Evolutionary conservation across 1,284 basidiomycete genomes (phyloP).

Genomic region (Phylloporus gajari): DNA sequence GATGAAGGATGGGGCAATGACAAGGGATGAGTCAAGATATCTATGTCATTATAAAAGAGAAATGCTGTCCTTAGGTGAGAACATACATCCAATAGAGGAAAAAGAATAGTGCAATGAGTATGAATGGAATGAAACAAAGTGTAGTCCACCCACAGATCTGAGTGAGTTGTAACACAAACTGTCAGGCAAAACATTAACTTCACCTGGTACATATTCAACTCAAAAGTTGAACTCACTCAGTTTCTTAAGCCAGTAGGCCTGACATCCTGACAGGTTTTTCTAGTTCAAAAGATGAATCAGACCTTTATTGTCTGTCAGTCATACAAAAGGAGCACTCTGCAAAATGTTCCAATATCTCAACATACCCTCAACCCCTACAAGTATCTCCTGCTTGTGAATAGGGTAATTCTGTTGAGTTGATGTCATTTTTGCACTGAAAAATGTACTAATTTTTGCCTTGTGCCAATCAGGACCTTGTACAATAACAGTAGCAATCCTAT

Average conservation of each 20-base stretch:
- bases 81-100: too few relatives aligned
- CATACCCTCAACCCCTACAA: constrained; percentile 27
- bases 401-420: constrained; percentile 45
- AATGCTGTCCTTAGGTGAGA: too few relatives aligned
- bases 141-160: too few relatives aligned
- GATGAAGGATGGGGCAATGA: too few relatives aligned
- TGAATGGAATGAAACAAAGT: too few relatives aligned
- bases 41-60: too few relatives aligned
- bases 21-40: too few relatives aligned
- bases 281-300: constrained; percentile 47
- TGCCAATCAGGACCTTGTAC: not conserved
- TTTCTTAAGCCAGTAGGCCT: constrained; percentile 52
- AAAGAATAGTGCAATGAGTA: too few relatives aligned
- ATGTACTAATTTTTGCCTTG: not conserved
- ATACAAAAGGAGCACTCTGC: constrained; percentile 42
- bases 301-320: constrained; percentile 52
- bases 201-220: not conserved
- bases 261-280: constrained; percentile 44
- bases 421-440: not conserved
- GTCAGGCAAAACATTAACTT: not conserved
- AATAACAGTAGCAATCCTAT: not conserved
- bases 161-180: too few relatives aligned
- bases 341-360: constrained; percentile 24
- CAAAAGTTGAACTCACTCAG: constrained; percentile 21
- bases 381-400: constrained; percentile 27